Evolutionary conservation across 257 asterid genomes (phyloP), one percentile per base, ranked within the genome.

Genomic region (Solanum neorickii): DNA sequence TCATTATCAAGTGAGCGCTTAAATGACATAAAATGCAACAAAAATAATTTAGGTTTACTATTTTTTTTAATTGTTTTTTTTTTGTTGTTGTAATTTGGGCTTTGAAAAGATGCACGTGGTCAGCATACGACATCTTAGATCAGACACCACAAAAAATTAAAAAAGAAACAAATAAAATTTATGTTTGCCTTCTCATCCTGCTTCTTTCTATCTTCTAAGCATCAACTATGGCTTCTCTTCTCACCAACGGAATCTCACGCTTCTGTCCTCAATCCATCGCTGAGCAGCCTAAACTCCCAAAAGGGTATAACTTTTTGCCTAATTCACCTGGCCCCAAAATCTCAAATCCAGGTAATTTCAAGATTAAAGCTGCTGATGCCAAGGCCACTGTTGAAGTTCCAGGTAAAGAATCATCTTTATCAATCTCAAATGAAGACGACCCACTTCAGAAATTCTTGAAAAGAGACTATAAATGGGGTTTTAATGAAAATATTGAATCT

Each of bases 401-500:
- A 88, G 93, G 94, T 91, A 93, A 88, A 89, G 87, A 92, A 37
- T 68, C 91, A 39, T 86, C 83, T 11, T 83, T 83, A 46, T 62
- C 91, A 29, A 83, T 91, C 29, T 66, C 95, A 7, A 88, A 89
- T 20, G 96, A 93, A 52, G 94, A 92, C 3, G 96, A 91, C 91
- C 94, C 94, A 9, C 93, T 95, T 89, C 96, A 93, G 84, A 92
- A 93, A 85, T 94, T 95, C 92, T 87, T 96, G 93, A 94, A 93
- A 87, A 87, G 96, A 46, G 98, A 97, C 56, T 97, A 97, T 59
- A 96, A 94, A 80, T 97, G 95, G 98, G 99, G 99, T 1, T 97
- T 97, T 83, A 91, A 83, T 83, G 94, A 94, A 83, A 95, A 97
- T 68, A 97, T 97, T 59, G 99, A 97, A 84, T 94, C 99, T 1